A percentile compares a stretch with the other conserved stretches of the same genome.
phyloP scores from a whole-genome alignment of 2,329 filamentous ascomycete genomes.

The Aspergillus intermedius region DNA sequence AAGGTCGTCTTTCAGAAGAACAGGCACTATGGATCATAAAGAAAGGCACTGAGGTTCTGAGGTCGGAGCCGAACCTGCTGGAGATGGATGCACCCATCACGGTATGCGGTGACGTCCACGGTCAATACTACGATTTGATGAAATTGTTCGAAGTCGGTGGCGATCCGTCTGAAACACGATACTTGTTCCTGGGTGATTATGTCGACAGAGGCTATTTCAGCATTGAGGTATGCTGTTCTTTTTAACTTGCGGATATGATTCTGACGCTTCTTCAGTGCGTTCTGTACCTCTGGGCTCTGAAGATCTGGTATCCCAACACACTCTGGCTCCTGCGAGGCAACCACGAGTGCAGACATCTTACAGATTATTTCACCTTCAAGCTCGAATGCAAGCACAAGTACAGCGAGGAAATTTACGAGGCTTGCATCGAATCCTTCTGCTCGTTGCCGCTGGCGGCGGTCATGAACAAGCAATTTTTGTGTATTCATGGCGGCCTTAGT shows the following conservation, averaged over 20 bases:
- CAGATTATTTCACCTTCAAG: constrained; percentile 99
- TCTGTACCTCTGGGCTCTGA: constrained; percentile 92
- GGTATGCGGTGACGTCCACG: constrained; percentile 95
- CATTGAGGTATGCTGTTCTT: constrained; percentile 61
- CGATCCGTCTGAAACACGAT: constrained; percentile 90
- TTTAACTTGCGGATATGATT: neutral
- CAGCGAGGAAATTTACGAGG: constrained; percentile 90
- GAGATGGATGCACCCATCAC: constrained; percentile 99
- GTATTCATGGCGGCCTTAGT: constrained; percentile 93
- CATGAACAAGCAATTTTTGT: constrained; percentile 99
- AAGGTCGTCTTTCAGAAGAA: constrained; percentile 93
- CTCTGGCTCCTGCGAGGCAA: constrained; percentile 96
- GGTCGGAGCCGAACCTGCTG: constrained; percentile 85
- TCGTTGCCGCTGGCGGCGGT: constrained; percentile 85
- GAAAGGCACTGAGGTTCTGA: constrained; percentile 78
- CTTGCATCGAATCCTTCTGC: constrained; percentile 98
- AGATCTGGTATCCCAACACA: constrained; percentile 98
- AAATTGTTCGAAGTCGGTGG: constrained; percentile 98
- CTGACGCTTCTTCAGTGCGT: constrained; percentile 58
- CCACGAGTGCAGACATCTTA: constrained; percentile 97
- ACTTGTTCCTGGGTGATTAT: constrained; percentile 96
- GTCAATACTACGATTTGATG: constrained; percentile 99
- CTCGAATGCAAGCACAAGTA: constrained; percentile 99
- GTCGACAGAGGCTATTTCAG: constrained; percentile 98
- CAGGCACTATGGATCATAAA: constrained; percentile 94